Evolutionary conservation across 192 early-diverging fungal genomes (phyloP), one percentile per base, ranked within the genome.

Genomic region (Thamnidium elegans): DNA sequence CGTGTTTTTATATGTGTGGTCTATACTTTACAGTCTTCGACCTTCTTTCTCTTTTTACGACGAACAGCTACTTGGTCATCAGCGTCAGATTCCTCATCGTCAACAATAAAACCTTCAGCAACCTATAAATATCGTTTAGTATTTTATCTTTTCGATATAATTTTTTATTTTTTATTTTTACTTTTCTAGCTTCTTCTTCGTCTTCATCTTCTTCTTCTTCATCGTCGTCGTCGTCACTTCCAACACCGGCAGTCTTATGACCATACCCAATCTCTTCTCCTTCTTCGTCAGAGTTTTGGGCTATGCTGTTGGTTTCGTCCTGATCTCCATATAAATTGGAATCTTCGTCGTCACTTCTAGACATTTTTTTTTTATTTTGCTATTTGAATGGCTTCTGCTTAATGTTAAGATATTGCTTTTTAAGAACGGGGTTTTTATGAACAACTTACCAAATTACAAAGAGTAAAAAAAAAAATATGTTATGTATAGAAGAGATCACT

Each of bases 91-190:
- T 85, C 86, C 52, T 90, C 87, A 55, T 91, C 90, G 52, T 89
- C 89, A 2, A 89, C 90, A 31, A 92, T 83, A 58, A 92, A 90
- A 1, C 86, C 88, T 58, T 86, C 84, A 47, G 81, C 73, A 44
- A 83, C 60, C 81, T 85, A 26, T 26, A 26, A 26, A 26, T 26
- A 26, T 26, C 1, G 1, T 26, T 26, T 26, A 26, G 26, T 26
- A 3, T 26, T 60, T 36, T 53, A 14, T 36, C 52, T 30, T 14
- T 55, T 13, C 14, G 6, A 47, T 30, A 36, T 32, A 15, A n/a
- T n/a, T n/a, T n/a, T n/a, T n/a, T n/a, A 20, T 26, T 13, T 62
- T 55, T 72, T 72, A 58, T 13, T 62, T 55, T 72, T 72, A 58
- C 78, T 76, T 66, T 80, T 66, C 80, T 47, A 44, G 74, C 71